Evolutionary conservation across 345 rosid genomes (phyloP), one percentile per base, ranked within the genome.

Genomic region (Salix purpurea): DNA sequence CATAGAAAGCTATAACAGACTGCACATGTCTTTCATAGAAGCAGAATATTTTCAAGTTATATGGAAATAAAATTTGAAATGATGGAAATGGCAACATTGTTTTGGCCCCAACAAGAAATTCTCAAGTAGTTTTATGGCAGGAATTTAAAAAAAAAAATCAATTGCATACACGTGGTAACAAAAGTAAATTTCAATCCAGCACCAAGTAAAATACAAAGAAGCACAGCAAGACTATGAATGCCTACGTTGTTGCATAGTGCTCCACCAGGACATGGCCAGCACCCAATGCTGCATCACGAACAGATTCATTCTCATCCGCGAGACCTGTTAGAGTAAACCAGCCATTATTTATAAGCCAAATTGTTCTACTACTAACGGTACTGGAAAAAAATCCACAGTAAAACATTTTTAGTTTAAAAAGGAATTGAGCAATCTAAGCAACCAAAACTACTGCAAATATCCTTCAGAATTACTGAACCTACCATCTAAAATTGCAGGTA

Each of bases 221-320:
- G 23, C 40, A 21, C 6, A 13, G 23, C 14, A 72, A 62, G 67
- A 40, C 56, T 13, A 60, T 11, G 54, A 4, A 14, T 23, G 61
- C 77, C 16, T 82, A 96, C 99, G 99, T 92, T 85, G 92, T 89
- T 70, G 99, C 99, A 81, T 96, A 92, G 80, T 96, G 99, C 88
- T 96, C 98, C 48, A 96, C 99, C 80, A 96, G 84, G 67, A 96
- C 90, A 91, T 93, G 99, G 44, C 99, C 99, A 83, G 99, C 97
- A 73, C 97, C 98, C 61, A 96, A 85, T 80, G 99, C 99, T 46
- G 98, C 99, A 67, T 96, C 99, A 71, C 99, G 97, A 48, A 96
- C 99, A 77, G 99, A 93, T 84, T 96, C 99, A 82, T 93, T 96
- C 89, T 96, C 99, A 88, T 96, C 98, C 23, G 98, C 98, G 70